Conservation (phyloP, 177 flowering plant species). For the Tripterygium wilfordii region DNA sequence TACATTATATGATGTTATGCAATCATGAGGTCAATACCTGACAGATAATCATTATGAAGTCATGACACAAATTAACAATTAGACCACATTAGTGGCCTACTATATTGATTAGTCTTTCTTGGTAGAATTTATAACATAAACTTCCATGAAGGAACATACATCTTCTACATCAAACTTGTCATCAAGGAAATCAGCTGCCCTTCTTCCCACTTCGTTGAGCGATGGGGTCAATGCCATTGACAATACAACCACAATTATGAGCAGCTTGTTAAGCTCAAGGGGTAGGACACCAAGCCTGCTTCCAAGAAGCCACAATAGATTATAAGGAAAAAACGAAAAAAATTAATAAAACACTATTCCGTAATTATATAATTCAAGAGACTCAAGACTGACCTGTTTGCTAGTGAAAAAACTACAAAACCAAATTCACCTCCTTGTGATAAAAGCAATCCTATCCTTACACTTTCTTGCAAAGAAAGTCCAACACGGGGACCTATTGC, state of each 20-base stretch:
- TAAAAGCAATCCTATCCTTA: conserved; percentile 88
- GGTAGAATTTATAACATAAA: too few species aligned
- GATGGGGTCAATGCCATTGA: conserved; percentile 96
- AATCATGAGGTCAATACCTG: too few species aligned
- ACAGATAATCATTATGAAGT: too few species aligned
- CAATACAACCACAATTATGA: conserved; percentile 91
- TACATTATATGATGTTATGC: too few species aligned
- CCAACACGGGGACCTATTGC: conserved; percentile 98
- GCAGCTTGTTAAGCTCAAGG: conserved; percentile 95
- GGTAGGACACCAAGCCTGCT: conserved; percentile 96
- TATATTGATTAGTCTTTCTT: too few species aligned
- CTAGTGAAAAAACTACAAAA: conserved; percentile 94
- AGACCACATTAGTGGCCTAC: too few species aligned
- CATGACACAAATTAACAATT: too few species aligned
- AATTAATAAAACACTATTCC: neutral
- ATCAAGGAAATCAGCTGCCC: conserved; percentile 66
- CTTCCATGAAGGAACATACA: conserved; percentile 57
- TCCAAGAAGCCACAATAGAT: conserved; percentile 8
- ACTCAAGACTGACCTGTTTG: conserved; percentile 69
- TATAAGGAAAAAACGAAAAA: neutral
- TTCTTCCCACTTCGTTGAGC: conserved; percentile 83
- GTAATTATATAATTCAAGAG: neutral
- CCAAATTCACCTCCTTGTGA: conserved; percentile 99
- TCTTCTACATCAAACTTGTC: conserved; percentile 42
- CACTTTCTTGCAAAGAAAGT: conserved; percentile 75